Percentiles rank a stretch among this genome's conserved stretches.
Evolutionary conservation across 768 basidiomycete species (phyloP).

Genomic region (Gymnopilus junonius): DNA sequence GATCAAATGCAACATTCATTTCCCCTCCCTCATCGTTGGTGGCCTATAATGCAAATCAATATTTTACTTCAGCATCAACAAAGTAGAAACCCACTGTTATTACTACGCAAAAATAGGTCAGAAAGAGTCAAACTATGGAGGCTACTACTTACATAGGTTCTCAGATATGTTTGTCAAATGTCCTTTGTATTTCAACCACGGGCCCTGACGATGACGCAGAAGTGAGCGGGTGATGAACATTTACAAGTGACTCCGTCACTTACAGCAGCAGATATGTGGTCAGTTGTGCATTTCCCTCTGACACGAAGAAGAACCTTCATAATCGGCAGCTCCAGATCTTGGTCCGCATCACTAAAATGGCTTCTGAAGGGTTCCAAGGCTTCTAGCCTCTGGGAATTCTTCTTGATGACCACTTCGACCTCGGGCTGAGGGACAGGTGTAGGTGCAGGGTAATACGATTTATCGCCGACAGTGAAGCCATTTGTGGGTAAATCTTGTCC

Average conservation of each 20-base stretch:
- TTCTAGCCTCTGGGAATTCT: conserved; percentile 86
- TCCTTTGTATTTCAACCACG: conserved; percentile 99
- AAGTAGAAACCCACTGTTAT: conserved; percentile 64
- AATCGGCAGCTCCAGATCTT: conserved; percentile 72
- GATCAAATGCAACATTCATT: conserved; percentile 90
- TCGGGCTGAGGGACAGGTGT: conserved; percentile 76
- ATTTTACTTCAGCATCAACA: background rate
- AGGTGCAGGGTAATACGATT: conserved; percentile 78
- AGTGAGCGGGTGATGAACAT: background rate
- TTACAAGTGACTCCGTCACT: conserved; percentile 26
- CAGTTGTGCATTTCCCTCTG: conserved; percentile 98
- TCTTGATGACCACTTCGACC: conserved; percentile 75
- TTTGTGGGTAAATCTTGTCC: conserved; percentile 83
- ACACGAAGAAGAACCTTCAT: conserved; percentile 90
- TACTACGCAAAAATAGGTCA: conserved; percentile 46
- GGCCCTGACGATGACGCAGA: conserved; percentile 58
- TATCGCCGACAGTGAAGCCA: conserved; percentile 80
- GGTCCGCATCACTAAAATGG: conserved; percentile 64
- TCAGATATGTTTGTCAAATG: conserved; percentile 96
- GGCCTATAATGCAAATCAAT: conserved; percentile 50
- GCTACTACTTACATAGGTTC: conserved; percentile 73
- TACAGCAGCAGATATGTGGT: conserved; percentile 97
- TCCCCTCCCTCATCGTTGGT: conserved; percentile 95
- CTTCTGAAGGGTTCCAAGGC: conserved; percentile 82
- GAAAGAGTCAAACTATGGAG: background rate